Evolutionary conservation across 345 rosid genomes (phyloP).

Genomic region (Moringa oleifera): DNA sequence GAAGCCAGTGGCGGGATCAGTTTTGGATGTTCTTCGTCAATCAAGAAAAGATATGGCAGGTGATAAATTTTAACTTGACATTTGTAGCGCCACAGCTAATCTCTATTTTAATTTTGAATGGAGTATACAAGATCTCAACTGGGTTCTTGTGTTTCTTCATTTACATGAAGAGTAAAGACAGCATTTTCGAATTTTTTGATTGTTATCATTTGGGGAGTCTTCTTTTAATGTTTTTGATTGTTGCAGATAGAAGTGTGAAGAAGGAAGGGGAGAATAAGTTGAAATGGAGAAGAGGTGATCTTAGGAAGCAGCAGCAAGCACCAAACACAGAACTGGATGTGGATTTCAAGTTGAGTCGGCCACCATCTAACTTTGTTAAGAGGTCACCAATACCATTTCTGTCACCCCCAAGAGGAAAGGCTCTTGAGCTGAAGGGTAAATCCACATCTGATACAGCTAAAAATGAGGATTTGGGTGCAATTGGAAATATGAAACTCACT

Average conservation of each 20-base stretch:
- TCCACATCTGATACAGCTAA: background rate
- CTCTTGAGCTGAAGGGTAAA: conserved; percentile 12
- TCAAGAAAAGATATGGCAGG: conserved; percentile 17
- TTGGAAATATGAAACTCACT: conserved; percentile 54
- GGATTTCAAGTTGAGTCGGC: conserved; percentile 23
- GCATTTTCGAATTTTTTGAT: no score
- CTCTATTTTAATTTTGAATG: background rate
- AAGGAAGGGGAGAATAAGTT: background rate
- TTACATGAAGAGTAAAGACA: no score
- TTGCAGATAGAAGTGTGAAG: conserved; percentile 13
- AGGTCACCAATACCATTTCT: conserved; percentile 33
- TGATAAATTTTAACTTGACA: background rate
- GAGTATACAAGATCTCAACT: background rate
- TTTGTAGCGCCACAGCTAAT: background rate
- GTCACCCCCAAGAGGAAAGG: conserved; percentile 22
- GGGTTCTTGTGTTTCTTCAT: background rate
- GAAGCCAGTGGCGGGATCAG: conserved; percentile 27
- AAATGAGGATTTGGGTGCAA: conserved; percentile 15
- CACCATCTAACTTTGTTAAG: conserved; percentile 41
- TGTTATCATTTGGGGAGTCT: no score
- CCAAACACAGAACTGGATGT: background rate
- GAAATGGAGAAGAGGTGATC: conserved; percentile 3
- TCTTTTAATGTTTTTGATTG: background rate
- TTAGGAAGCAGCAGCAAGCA: conserved; percentile 7
- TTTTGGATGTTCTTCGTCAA: conserved; percentile 33